Base-by-base conservation (phyloP, 805 yeast genomes). In the Cephaloascus albidus region DNA sequence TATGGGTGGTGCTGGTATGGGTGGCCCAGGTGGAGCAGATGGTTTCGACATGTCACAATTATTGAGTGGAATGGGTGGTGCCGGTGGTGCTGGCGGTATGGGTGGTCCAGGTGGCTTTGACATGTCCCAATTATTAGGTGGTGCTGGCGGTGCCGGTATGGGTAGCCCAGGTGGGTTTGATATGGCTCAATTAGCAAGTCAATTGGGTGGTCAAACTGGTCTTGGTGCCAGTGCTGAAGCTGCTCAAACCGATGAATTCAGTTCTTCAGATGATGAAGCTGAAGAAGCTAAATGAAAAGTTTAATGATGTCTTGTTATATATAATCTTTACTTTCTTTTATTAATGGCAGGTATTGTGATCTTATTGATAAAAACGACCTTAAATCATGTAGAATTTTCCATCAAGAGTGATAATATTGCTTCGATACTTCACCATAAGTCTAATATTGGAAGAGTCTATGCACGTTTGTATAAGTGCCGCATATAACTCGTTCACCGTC, bases 1-100 rank as follows among this genome's bases (percentile, higher is more conserved):
- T 52, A 55, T 44, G 40, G 59, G 51, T 23, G 65, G 60, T 27
- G 65, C 60, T 45, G 65, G 70, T 42, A 50, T 52, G 42, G 60
- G 57, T 31, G 64, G 61, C 26, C 51, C 59, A 18, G 60, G 60
- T 27, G 56, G 55, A 23, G 50, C 47, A 5, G 62, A 57, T 19
- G 59, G 57, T 23, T 45, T 51, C 18, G 58, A 51, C 36, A 48
- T 51, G 32, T 44, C 51, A 31, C 50, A 48, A 26, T 38, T 54
- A 36, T 47, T 48, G 34, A 45, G 40, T 17, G 5, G 46, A 12
- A 45, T 45, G 33, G 54, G 51, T 16, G 50, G 50, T 20, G 46
- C 42, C 20, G 58, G 54, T n/a, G 57, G 55, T 28, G 49, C 53
- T 27, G 54, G 53, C n/a, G n/a, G n/a, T 20, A 49, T 52, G 38